Base-by-base conservation (phyloP, 331 rosid species). In the Ulmus americana region DNA sequence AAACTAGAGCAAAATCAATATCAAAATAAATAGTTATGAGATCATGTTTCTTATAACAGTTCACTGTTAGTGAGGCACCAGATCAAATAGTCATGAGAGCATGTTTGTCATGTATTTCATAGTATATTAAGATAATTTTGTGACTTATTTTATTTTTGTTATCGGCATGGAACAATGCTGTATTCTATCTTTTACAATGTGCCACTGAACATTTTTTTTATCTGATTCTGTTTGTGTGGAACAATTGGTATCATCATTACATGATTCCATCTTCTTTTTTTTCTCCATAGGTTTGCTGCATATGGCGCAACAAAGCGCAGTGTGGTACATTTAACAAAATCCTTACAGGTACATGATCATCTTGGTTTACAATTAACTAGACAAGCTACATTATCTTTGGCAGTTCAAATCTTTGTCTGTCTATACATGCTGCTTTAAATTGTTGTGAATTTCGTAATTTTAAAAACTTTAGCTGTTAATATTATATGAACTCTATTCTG, bases 271-370 rank as follows among this genome's bases (percentile, higher is more conserved):
- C 54, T 46, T 48, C 53, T 65, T 73, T 75, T 61, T 65, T 1
- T 55, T 66, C 68, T 56, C 63, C 62, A 39, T 73, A 92, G 97
- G 79, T 92, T 92, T 88, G 96, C 97, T 72, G 97, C 97, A 39
- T 91, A 91, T 55, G 97, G 97, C 76, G 97, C 97, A 74, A 91
- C 97, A 70, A 91, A 91, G 78, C 87, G 97, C 75, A 91, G 97
- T 47, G 97, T 81, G 68, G 97, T 92, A 72, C 97, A 92, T 83
- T 80, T 92, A 74, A 88, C 97, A 48, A 92, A 92, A 74, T 88
- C 97, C 15, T 83, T 92, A 65, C 95, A 92, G 94, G 97, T 91
- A 73, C 64, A 51, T 44, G 16, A 45, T 71, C 38, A 10, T 28
- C 55, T 76, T 69, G 28, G 60, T 67, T 61, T 69, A 55, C 10